Percentiles rank a stretch among this genome's conserved stretches.
Evolutionary conservation across 495 filamentous ascomycete genomes (phyloP).

Genomic region (Aspergillus egyptiacus): DNA sequence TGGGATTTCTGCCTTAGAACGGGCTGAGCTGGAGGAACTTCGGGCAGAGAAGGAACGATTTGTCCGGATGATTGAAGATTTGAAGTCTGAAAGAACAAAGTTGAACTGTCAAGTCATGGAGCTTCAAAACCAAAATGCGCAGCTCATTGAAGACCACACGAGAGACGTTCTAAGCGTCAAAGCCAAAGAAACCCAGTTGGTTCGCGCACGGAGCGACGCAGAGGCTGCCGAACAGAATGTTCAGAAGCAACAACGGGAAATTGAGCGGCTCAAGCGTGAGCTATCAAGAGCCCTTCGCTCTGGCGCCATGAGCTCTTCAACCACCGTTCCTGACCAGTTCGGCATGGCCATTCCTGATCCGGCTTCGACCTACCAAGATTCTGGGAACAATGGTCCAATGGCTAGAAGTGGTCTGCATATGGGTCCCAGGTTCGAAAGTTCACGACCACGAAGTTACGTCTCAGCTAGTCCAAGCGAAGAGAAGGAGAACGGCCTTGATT

Average conservation of each 20-base stretch:
- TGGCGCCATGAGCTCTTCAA: constrained; percentile 37
- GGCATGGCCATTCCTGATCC: constrained; percentile 33
- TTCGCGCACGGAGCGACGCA: constrained; percentile 81
- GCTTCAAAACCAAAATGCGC: constrained; percentile 89
- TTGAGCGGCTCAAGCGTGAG: constrained; percentile 88
- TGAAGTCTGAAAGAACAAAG: constrained; percentile 66
- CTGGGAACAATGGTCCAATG: constrained; percentile 24
- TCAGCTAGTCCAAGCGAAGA: constrained; percentile 71
- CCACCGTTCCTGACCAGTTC: constrained; percentile 26
- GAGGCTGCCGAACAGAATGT: constrained; percentile 82
- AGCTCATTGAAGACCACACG: constrained; percentile 96
- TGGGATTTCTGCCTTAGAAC: constrained; percentile 65
- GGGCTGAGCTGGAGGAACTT: constrained; percentile 84
- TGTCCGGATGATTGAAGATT: constrained; percentile 63
- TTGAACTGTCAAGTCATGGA: constrained; percentile 76
- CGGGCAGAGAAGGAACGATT: constrained; percentile 75
- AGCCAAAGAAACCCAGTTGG: constrained; percentile 95
- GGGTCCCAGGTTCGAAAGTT: constrained; percentile 35
- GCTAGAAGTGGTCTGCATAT: constrained; percentile 34
- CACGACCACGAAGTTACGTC: constrained; percentile 57
- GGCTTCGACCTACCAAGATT: constrained; percentile 33
- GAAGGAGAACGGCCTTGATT: constrained; percentile 61
- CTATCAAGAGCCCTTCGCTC: constrained; percentile 41
- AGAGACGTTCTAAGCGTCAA: constrained; percentile 92
- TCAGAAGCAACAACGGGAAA: constrained; percentile 76